These are phyloP conservation scores for Paspalum vaginatum DNA, from an alignment of 176 grass and related monocot species.

Conservation along the genomic window DNA sequence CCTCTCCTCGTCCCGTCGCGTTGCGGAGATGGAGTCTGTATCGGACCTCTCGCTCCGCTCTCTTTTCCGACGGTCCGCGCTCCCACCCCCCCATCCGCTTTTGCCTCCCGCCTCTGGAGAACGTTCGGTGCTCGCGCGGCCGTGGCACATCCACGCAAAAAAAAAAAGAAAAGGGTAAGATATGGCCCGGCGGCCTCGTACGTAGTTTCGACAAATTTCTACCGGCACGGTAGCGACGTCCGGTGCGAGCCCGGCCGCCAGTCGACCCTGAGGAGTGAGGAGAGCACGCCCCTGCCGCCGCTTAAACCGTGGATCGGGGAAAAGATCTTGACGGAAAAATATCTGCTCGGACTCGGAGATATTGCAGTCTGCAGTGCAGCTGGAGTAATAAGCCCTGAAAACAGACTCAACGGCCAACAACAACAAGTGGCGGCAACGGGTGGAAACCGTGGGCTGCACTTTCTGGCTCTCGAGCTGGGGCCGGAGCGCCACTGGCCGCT, in stretches of 20 bases:
- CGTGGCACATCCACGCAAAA: background rate
- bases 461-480: too few relatives aligned
- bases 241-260: background rate
- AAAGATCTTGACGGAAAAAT: background rate
- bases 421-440: too few relatives aligned
- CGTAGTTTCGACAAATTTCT: too few relatives aligned
- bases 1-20: background rate
- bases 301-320: background rate
- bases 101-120: background rate
- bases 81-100: background rate
- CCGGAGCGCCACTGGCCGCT: too few relatives aligned
- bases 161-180: too few relatives aligned
- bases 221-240: background rate
- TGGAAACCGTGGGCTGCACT: too few relatives aligned
- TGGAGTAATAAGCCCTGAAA: too few relatives aligned
- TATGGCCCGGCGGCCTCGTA: background rate
- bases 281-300: background rate
- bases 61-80: background rate
- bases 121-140: slow-evolving; percentile 9
- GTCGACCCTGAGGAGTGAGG: too few relatives aligned
- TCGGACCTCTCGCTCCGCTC: slow-evolving; percentile 30
- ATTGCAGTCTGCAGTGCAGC: too few relatives aligned
- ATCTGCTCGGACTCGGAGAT: background rate
- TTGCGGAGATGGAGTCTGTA: background rate
- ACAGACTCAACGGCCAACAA: too few relatives aligned